Percentiles rank a stretch among this genome's conserved stretches.
Conservation (phyloP, 345 rosid genomes). For the Eucalyptus marginata region DNA sequence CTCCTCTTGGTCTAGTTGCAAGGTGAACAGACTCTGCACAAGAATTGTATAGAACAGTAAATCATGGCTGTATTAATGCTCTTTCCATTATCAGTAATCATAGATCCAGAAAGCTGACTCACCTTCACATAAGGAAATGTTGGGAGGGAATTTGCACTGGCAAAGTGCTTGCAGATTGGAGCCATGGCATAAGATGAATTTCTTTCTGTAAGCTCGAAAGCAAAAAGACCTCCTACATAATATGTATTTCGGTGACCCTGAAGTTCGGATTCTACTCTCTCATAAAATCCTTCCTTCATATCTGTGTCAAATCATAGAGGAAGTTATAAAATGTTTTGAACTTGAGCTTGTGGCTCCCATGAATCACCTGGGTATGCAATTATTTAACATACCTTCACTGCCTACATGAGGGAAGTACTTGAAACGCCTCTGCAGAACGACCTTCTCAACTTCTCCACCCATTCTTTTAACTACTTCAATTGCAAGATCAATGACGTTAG, state of each 20-base stretch:
- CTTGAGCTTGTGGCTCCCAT: background rate
- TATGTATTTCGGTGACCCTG: conserved; percentile 51
- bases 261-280: conserved; percentile 39
- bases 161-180: conserved; percentile 50
- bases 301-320: conserved; percentile 12
- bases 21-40: conserved; percentile 37
- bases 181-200: conserved; percentile 61
- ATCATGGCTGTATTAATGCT: background rate
- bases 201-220: conserved; percentile 66
- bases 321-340: background rate
- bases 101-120: background rate
- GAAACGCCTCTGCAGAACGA: conserved; percentile 42
- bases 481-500: conserved; percentile 28
- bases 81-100: background rate
- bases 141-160: conserved; percentile 19
- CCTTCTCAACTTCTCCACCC: conserved; percentile 41
- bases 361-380: background rate
- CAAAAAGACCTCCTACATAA: conserved; percentile 56
- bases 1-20: conserved; percentile 9
- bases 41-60: background rate
- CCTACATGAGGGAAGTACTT: conserved; percentile 61
- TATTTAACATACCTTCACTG: conserved; percentile 31
- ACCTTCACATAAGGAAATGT: conserved; percentile 48
- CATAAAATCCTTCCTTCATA: conserved; percentile 57
- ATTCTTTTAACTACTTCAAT: conserved; percentile 20